Evolutionary conservation across 768 basidiomycete species (phyloP).

Genomic region (Leccinum olivaceopallidum): DNA sequence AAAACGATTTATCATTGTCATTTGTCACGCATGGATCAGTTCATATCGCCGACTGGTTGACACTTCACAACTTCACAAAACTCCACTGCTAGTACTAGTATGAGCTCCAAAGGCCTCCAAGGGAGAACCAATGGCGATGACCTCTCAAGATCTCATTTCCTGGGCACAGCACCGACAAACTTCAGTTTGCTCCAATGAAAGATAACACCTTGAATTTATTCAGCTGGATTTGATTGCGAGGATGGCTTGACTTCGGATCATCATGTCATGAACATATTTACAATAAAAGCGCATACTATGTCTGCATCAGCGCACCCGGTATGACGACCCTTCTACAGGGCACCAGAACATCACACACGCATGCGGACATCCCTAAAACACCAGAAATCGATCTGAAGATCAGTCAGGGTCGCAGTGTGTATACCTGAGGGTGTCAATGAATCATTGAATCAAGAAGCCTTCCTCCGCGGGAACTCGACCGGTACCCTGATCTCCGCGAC

Average conservation of each 20-base stretch:
- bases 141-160: background rate
- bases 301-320: no score
- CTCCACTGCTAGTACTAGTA: background rate
- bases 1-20: no score
- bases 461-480: background rate
- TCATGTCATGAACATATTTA: background rate
- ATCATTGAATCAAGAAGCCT: background rate
- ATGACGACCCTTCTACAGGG: no score
- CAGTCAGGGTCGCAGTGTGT: background rate
- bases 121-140: constrained; percentile 7
- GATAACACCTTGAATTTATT: no score
- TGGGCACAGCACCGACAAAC: background rate
- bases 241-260: no score
- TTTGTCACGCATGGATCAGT: no score
- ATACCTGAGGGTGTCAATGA: no score
- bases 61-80: background rate
- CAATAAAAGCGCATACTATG: no score
- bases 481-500: background rate
- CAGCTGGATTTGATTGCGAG: no score
- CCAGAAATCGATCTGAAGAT: background rate
- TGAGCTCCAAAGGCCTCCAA: background rate
- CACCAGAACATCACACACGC: no score
- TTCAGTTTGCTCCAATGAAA: background rate
- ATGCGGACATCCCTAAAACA: no score
- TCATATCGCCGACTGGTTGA: background rate